These are phyloP conservation scores for Mortierella sp. DNA, from an alignment of 371 early-diverging fungal species.

Conservation along the genomic window DNA sequence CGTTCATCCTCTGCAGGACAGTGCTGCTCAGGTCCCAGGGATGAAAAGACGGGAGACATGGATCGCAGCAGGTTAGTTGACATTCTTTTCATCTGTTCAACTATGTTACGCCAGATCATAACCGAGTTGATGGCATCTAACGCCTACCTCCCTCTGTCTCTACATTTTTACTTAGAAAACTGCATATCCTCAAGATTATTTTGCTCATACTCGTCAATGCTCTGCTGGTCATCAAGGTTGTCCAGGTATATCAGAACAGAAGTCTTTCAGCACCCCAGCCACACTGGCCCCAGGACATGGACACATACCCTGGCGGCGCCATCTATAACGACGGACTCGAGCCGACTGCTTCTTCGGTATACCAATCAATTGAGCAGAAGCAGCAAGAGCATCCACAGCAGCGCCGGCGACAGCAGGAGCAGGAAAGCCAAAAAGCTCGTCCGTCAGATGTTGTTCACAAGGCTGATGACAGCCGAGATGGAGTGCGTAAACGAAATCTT, in stretches of 20 bases:
- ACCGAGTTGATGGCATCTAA: too few relatives aligned
- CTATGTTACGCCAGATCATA: background rate
- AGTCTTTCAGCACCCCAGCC: slow-evolving; percentile 1
- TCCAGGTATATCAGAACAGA: slow-evolving; percentile 12
- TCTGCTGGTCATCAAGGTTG: slow-evolving; percentile 31
- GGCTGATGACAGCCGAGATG: too few relatives aligned
- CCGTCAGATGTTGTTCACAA: background rate
- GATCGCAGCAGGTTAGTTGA: slow-evolving; percentile 16
- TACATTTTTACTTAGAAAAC: slow-evolving; percentile 12
- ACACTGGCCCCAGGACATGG: slow-evolving; percentile 31
- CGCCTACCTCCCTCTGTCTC: background rate
- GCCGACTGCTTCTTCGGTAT: background rate
- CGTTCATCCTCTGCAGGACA: slow-evolving; percentile 6
- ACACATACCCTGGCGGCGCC: slow-evolving; percentile 22
- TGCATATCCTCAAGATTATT: slow-evolving; percentile 21
- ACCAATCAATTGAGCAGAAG: background rate
- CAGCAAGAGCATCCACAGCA: slow-evolving; percentile 4
- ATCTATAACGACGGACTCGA: background rate
- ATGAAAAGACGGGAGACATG: slow-evolving; percentile 5
- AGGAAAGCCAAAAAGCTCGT: background rate
- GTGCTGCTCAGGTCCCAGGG: slow-evolving; percentile 2
- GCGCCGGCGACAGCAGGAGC: background rate
- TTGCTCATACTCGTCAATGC: slow-evolving; percentile 31
- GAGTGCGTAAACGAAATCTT: too few relatives aligned
- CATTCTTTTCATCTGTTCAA: too few relatives aligned